Conservation (phyloP, 257 asterid genomes). For the Capsicum chinense region DNA sequence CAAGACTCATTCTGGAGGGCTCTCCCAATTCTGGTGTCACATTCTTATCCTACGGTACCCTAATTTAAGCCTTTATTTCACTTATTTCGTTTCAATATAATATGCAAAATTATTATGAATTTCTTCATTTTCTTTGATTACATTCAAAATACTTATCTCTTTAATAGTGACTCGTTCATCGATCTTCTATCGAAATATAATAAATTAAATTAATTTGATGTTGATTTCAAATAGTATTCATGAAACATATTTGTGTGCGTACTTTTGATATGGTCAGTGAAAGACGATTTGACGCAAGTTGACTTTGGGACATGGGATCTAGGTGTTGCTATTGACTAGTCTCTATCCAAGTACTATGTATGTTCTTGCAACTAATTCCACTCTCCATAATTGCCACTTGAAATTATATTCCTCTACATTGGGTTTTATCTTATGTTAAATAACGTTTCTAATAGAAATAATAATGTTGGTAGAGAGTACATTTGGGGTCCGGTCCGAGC, state of each 20-base stretch:
- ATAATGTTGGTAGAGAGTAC: not conserved
- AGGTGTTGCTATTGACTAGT: not conserved
- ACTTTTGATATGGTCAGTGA: not conserved
- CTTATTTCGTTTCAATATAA: not conserved
- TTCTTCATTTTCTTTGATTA: not conserved
- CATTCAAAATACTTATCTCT: not conserved
- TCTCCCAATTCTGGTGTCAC: too few species aligned
- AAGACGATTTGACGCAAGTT: conserved; percentile 10
- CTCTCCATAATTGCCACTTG: not conserved
- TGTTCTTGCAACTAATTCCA: not conserved
- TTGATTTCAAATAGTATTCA: not conserved
- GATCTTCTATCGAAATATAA: not conserved
- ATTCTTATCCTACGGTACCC: too few species aligned
- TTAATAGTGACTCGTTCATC: not conserved
- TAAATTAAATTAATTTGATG: not conserved
- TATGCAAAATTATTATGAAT: not conserved
- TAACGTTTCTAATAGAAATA: not conserved
- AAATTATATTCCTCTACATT: not conserved
- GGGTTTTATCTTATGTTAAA: conserved; percentile 12
- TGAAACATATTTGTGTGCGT: not conserved
- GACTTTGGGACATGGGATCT: conserved; percentile 2
- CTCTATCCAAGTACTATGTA: conserved; percentile 14
- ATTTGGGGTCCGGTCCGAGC: not conserved
- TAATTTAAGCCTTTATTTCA: not conserved
- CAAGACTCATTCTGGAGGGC: too few species aligned